Percentiles rank a stretch among this genome's conserved stretches.
Evolutionary conservation across 345 rosid species (phyloP).

Genomic region (Boechera stricta): DNA sequence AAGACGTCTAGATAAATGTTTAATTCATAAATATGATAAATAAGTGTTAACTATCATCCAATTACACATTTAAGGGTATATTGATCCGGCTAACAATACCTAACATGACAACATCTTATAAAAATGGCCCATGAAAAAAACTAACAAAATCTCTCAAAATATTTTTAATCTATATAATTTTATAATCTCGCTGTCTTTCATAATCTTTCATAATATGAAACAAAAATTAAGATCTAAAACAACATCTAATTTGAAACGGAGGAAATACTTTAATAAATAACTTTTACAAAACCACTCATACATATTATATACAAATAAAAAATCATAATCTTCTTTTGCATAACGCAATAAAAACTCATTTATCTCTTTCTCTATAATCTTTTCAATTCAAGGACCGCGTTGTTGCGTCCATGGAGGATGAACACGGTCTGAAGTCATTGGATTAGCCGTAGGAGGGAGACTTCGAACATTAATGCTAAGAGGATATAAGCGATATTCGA

Average conservation of each 20-base stretch:
- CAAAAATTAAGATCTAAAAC: too few relatives aligned
- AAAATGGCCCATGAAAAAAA: too few relatives aligned
- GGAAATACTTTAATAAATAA: background rate
- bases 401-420: conserved; percentile 54
- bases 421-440: conserved; percentile 46
- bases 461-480: conserved; percentile 58
- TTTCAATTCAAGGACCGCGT: conserved; percentile 19
- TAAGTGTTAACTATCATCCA: background rate
- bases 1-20: background rate
- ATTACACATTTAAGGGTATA: background rate
- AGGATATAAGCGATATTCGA: conserved; percentile 77
- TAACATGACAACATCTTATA: too few relatives aligned
- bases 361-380: background rate
- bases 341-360: background rate
- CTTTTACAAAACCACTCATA: conserved; percentile 15
- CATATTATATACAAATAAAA: conserved; percentile 7
- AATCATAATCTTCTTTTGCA: conserved; percentile 13
- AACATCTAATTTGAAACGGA: too few relatives aligned
- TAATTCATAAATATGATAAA: background rate
- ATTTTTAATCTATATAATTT: too few relatives aligned
- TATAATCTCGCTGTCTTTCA: too few relatives aligned
- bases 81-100: too few relatives aligned
- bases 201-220: too few relatives aligned
- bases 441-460: conserved; percentile 51
- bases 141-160: too few relatives aligned